These are phyloP conservation scores for Rhizophagus sp. DNA, from an alignment of 192 early-diverging fungal genomes.

Conservation along the genomic window DNA sequence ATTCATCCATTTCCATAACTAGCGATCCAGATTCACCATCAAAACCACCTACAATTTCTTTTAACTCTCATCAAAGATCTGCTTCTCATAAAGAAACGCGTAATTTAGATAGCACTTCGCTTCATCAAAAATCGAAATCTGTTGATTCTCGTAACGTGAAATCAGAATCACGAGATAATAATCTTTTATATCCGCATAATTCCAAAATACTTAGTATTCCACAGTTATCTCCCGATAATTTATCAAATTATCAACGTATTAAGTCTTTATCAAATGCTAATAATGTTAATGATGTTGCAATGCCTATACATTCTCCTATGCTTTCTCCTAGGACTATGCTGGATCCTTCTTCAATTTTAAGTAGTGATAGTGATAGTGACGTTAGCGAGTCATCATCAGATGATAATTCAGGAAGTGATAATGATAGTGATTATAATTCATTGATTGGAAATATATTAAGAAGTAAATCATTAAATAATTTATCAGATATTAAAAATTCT, in stretches of 20 bases:
- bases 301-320: not conserved
- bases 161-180: not conserved
- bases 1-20: not conserved
- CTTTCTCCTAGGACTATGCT: not conserved
- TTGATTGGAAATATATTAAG: not conserved
- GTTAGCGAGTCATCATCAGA: not conserved
- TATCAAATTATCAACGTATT: not conserved
- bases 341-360: not conserved
- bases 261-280: not conserved
- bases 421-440: not conserved
- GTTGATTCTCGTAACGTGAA: too few relatives aligned
- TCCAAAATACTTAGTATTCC: not conserved
- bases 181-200: not conserved
- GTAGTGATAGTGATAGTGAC: not conserved
- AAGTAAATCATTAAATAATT: too few relatives aligned
- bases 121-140: not conserved
- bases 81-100: not conserved
- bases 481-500: not conserved
- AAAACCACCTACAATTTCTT: too few relatives aligned
- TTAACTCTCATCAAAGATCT: not conserved
- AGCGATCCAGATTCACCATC: not conserved
- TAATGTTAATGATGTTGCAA: not conserved
- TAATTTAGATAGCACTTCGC: not conserved
- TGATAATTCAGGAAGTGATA: not conserved
- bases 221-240: too few relatives aligned